These are phyloP conservation scores for Saccharomyces hybrid DNA, from an alignment of 1,139 yeast genomes.

Conservation along the genomic window DNA sequence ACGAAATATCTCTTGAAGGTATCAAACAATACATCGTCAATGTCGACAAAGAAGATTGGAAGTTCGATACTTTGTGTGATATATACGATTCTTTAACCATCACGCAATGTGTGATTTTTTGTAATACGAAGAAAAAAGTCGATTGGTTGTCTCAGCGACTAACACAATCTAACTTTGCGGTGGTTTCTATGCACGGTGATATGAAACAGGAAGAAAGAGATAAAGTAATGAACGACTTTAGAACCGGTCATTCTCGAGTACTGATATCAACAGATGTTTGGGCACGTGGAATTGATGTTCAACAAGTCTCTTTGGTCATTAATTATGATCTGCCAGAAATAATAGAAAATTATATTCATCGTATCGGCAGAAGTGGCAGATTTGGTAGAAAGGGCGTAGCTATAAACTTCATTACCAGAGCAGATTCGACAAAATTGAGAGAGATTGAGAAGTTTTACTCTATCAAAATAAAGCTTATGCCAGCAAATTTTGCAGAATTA, in stretches of 20 bases:
- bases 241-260: conserved; percentile 73
- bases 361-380: conserved; percentile 93
- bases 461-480: conserved; percentile 81
- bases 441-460: conserved; percentile 74
- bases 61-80: conserved; percentile 89
- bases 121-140: conserved; percentile 87
- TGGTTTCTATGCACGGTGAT: conserved; percentile 93
- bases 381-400: conserved; percentile 97
- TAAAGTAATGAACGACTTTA: conserved; percentile 77
- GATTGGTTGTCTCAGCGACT: conserved; percentile 84
- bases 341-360: conserved; percentile 83
- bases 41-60: conserved; percentile 92
- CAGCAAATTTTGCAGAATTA: conserved; percentile 54
- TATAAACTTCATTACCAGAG: conserved; percentile 72
- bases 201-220: conserved; percentile 94
- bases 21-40: conserved; percentile 81
- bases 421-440: conserved; percentile 52
- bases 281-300: conserved; percentile 98
- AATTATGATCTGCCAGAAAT: conserved; percentile 86
- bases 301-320: conserved; percentile 87
- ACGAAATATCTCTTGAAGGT: conserved; percentile 82
- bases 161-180: conserved; percentile 76
- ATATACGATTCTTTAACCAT: conserved; percentile 88
- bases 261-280: conserved; percentile 92
- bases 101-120: conserved; percentile 93